A percentile compares a stretch with the other conserved stretches of the same genome.
These are phyloP conservation scores for Pseudonitzschia multiseries DNA, from an alignment of 108 stramenopile species.

Conservation along the genomic window DNA sequence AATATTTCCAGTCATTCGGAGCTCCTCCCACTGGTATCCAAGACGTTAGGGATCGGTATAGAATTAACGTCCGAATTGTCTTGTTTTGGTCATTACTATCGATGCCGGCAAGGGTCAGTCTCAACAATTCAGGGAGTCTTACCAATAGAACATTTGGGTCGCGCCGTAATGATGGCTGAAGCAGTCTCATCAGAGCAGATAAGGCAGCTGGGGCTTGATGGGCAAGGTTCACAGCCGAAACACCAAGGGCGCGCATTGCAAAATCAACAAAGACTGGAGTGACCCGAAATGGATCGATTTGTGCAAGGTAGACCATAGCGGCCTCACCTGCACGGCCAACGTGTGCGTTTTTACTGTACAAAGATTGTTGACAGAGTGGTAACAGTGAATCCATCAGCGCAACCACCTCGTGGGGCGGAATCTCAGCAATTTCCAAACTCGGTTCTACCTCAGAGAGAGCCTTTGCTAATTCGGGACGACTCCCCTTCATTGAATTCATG, in stretches of 20 bases:
- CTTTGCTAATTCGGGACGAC: conserved; percentile 40
- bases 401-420: conserved; percentile 76
- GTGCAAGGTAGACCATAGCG: conserved; percentile 73
- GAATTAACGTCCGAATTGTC: conserved; percentile 78
- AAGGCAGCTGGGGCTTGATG: conserved; percentile 91
- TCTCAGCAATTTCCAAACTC: conserved; percentile 32
- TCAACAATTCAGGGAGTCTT: conserved; percentile 74
- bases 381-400: conserved; percentile 68
- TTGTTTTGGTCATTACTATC: conserved; percentile 92
- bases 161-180: conserved; percentile 69
- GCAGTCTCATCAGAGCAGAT: conserved; percentile 60
- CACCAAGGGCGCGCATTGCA: conserved; percentile 73
- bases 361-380: conserved; percentile 80
- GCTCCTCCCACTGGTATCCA: conserved; percentile 80
- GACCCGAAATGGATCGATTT: conserved; percentile 71
- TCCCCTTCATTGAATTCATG: conserved; percentile 42
- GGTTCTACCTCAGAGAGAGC: conserved; percentile 63
- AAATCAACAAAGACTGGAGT: conserved; percentile 85
- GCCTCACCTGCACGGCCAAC: conserved; percentile 86
- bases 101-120: conserved; percentile 81
- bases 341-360: conserved; percentile 85
- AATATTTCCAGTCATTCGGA: conserved; percentile 32
- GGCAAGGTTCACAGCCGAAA: conserved; percentile 76
- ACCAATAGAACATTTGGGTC: conserved; percentile 59
- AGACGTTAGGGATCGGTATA: conserved; percentile 76